These are phyloP conservation scores for Scutellaria minor DNA, from an alignment of 257 asterid genomes.

Conservation along the genomic window DNA sequence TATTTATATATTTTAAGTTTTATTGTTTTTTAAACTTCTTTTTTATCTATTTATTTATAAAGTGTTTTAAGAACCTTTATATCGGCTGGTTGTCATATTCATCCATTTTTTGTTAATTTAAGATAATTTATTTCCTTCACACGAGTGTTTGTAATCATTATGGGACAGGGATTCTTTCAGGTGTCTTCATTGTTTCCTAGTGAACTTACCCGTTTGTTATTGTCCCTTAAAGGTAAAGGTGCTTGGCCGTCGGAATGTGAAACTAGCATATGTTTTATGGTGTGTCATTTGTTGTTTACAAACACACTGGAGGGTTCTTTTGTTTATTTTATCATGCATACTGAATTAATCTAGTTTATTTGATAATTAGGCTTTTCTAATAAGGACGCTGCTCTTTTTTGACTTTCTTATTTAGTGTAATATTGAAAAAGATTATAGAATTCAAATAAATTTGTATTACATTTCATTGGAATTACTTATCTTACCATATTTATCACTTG, in stretches of 20 bases:
- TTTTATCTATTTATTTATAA: slow-evolving; percentile 71
- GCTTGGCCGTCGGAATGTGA: slow-evolving; percentile 88
- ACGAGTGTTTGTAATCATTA: slow-evolving; percentile 87
- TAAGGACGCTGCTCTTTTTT: background rate
- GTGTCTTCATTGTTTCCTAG: slow-evolving; percentile 77
- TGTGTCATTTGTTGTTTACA: slow-evolving; percentile 5
- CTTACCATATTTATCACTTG: too few relatives aligned
- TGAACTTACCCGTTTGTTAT: slow-evolving; percentile 69
- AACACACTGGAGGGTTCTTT: background rate
- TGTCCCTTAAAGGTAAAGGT: slow-evolving; percentile 79
- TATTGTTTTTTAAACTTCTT: slow-evolving; percentile 26
- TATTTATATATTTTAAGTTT: background rate
- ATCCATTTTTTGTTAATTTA: slow-evolving; percentile 33
- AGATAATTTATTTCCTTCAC: slow-evolving; percentile 52
- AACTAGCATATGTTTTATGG: slow-evolving; percentile 30
- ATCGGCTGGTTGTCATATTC: slow-evolving; percentile 58
- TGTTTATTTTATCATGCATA: background rate
- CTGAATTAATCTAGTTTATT: background rate
- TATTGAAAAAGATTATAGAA: background rate
- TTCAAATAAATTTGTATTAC: background rate
- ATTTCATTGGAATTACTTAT: too few relatives aligned
- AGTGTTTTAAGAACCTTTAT: slow-evolving; percentile 84
- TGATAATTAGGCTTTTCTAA: background rate
- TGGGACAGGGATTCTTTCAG: slow-evolving; percentile 96
- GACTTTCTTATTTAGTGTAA: slow-evolving; percentile 8